Percentiles rank a stretch among this genome's conserved stretches.
These are phyloP conservation scores for Baeospora myosura DNA, from an alignment of 1,284 basidiomycete genomes.

Conservation along the genomic window DNA sequence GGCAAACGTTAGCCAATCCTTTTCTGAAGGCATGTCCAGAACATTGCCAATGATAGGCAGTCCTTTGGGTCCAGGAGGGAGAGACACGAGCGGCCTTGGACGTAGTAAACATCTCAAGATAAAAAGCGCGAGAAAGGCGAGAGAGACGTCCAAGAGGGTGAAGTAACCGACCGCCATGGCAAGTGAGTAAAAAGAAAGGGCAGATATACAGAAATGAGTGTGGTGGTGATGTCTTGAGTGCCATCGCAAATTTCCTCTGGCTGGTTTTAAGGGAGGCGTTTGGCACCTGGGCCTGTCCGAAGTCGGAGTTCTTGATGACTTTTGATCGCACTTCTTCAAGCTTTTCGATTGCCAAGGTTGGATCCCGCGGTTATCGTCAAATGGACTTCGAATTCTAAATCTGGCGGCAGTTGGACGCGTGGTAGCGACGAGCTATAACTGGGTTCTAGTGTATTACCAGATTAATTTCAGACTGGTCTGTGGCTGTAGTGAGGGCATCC, in stretches of 20 bases:
- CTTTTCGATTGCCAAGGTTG: constrained; percentile 8
- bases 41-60: constrained; percentile 46
- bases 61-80: constrained; percentile 46
- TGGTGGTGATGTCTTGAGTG: too few relatives aligned
- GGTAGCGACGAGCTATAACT: constrained; percentile 4
- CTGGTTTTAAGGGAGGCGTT: too few relatives aligned
- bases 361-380: constrained; percentile 35
- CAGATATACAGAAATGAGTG: constrained; percentile 1
- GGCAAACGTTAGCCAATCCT: constrained; percentile 49
- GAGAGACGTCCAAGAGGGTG: constrained; percentile 23
- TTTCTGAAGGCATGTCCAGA: constrained; percentile 44
- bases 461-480: not conserved
- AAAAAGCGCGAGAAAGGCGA: constrained; percentile 37
- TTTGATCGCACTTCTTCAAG: too few relatives aligned
- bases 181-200: too few relatives aligned
- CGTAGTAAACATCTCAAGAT: not conserved
- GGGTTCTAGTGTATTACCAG: constrained; percentile 4
- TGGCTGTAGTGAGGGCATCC: not conserved
- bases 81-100: constrained; percentile 14
- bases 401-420: constrained; percentile 3
- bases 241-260: too few relatives aligned
- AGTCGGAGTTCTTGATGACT: constrained; percentile 5
- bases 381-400: constrained; percentile 9
- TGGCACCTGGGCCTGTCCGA: constrained; percentile 9
- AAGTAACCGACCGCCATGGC: constrained; percentile 21